A percentile compares a stretch with the other conserved stretches of the same genome.
These are phyloP conservation scores for Fusarium palustre DNA, from an alignment of 2,329 filamentous ascomycete species.

Conservation along the genomic window DNA sequence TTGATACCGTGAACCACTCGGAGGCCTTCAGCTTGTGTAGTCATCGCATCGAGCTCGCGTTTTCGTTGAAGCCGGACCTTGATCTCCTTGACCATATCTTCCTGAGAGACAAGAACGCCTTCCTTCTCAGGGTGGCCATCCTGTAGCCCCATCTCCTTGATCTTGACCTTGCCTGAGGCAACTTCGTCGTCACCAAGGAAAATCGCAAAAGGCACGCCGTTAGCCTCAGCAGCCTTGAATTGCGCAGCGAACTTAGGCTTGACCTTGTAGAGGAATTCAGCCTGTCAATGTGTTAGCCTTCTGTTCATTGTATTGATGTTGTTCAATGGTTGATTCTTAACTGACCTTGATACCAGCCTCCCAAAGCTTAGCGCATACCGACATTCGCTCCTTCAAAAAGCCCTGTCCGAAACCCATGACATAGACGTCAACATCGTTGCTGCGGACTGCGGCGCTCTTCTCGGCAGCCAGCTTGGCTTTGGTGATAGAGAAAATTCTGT, in stretches of 20 bases:
- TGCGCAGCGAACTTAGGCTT: slow-evolving; percentile 90
- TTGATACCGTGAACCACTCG: slow-evolving; percentile 62
- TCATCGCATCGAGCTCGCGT: slow-evolving; percentile 58
- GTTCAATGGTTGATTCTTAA: slow-evolving; percentile 7
- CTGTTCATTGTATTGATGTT: slow-evolving; percentile 18
- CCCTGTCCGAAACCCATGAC: slow-evolving; percentile 96
- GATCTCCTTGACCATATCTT: slow-evolving; percentile 72
- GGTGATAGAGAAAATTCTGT: slow-evolving; percentile 93
- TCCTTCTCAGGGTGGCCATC: slow-evolving; percentile 93
- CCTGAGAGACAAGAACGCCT: slow-evolving; percentile 77
- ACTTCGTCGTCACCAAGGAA: slow-evolving; percentile 94
- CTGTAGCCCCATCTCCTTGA: slow-evolving; percentile 81
- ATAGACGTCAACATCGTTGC: slow-evolving; percentile 87
- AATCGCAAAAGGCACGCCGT: slow-evolving; percentile 84
- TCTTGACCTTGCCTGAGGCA: slow-evolving; percentile 82
- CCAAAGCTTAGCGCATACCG: slow-evolving; percentile 81
- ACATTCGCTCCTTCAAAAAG: slow-evolving; percentile 87
- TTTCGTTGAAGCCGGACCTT: slow-evolving; percentile 59
- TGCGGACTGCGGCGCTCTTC: slow-evolving; percentile 60
- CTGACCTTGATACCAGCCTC: slow-evolving; percentile 84
- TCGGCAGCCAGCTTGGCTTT: slow-evolving; percentile 77
- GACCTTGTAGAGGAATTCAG: slow-evolving; percentile 89
- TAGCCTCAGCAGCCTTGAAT: slow-evolving; percentile 88
- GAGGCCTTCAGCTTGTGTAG: slow-evolving; percentile 58
- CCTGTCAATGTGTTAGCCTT: slow-evolving; percentile 55